A percentile compares a stretch with the other conserved stretches of the same genome.
phyloP scores from a whole-genome alignment of 768 basidiomycete species.

The Coprinellus micaceus region DNA sequence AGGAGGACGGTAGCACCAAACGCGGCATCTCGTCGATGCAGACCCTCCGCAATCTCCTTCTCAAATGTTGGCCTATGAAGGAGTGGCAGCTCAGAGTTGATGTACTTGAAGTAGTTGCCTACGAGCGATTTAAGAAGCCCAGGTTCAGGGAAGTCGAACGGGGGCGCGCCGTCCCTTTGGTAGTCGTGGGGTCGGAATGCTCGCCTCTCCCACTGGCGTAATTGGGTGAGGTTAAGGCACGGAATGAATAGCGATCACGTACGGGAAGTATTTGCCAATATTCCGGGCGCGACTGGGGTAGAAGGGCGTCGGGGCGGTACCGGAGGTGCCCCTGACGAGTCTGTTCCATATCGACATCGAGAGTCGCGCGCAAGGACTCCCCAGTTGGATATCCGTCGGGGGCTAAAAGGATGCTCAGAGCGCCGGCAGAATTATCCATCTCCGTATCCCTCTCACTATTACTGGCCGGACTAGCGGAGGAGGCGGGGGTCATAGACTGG shows the following conservation, averaged over 20 bases:
- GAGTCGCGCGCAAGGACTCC: too few relatives aligned
- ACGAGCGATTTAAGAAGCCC: conserved; percentile 49
- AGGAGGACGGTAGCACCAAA: conserved; percentile 59
- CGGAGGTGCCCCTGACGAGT: too few relatives aligned
- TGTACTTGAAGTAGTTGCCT: conserved; percentile 52
- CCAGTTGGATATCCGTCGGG: too few relatives aligned
- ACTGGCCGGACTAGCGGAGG: not conserved
- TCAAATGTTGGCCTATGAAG: conserved; percentile 68
- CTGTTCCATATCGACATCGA: too few relatives aligned
- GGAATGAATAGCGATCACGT: not conserved
- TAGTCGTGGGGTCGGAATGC: conserved; percentile 16
- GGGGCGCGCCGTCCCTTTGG: conserved; percentile 11
- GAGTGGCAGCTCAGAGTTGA: conserved; percentile 53
- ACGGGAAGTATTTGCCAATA: conserved; percentile 14
- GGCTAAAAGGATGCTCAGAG: too few relatives aligned
- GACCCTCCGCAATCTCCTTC: conserved; percentile 37
- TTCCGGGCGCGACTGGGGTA: conserved; percentile 33
- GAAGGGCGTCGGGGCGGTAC: not conserved
- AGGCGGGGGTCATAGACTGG: conserved; percentile 12
- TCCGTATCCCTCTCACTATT: not conserved
- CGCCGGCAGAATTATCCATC: too few relatives aligned
- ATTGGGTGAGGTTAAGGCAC: too few relatives aligned
- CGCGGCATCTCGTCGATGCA: conserved; percentile 43
- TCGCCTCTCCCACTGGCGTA: conserved; percentile 36
- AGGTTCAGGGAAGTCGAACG: conserved; percentile 41